Percentiles rank a stretch among this genome's conserved stretches.
phyloP scores from a whole-genome alignment of 192 early-diverging fungal genomes.

The Chytriomyces hyalinus region DNA sequence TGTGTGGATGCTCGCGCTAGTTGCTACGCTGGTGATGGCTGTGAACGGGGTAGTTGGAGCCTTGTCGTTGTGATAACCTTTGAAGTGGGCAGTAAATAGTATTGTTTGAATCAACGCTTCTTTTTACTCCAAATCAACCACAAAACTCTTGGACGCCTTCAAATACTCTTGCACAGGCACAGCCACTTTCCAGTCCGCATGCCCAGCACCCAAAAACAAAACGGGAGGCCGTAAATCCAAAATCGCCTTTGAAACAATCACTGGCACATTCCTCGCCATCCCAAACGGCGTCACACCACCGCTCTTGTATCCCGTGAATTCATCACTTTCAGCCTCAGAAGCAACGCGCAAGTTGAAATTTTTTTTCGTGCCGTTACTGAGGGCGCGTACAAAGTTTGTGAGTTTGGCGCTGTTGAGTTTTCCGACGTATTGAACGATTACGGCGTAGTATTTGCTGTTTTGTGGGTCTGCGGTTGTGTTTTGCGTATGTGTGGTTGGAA shows the following conservation, averaged over 20 bases:
- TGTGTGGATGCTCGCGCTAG: slow-evolving; percentile 10
- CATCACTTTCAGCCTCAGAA: slow-evolving; percentile 58
- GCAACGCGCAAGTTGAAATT: slow-evolving; percentile 80
- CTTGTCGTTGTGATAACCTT: not conserved
- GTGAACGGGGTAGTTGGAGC: slow-evolving; percentile 16
- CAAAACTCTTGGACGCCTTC: slow-evolving; percentile 41
- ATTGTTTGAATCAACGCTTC: no score
- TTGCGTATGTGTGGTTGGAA: no score
- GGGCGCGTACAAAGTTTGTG: slow-evolving; percentile 64
- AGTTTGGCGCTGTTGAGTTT: slow-evolving; percentile 70
- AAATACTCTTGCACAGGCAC: slow-evolving; percentile 69
- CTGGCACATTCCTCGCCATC: slow-evolving; percentile 58
- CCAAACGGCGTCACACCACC: slow-evolving; percentile 46
- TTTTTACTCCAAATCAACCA: slow-evolving; percentile 46
- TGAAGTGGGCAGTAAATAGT: no score
- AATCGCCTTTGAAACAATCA: slow-evolving; percentile 72
- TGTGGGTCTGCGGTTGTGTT: slow-evolving; percentile 41
- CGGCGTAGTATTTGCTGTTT: slow-evolving; percentile 69
- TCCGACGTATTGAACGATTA: slow-evolving; percentile 64
- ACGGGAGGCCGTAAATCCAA: slow-evolving; percentile 66
- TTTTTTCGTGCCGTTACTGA: slow-evolving; percentile 64
- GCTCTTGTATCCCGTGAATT: slow-evolving; percentile 74
- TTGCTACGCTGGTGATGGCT: not conserved
- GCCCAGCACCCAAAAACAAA: slow-evolving; percentile 79
- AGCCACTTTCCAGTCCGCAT: slow-evolving; percentile 85